Percentiles rank a stretch among this genome's conserved stretches.
phyloP scores from a whole-genome alignment of 169 alveolate genomes.

The Perkinsus olseni region DNA sequence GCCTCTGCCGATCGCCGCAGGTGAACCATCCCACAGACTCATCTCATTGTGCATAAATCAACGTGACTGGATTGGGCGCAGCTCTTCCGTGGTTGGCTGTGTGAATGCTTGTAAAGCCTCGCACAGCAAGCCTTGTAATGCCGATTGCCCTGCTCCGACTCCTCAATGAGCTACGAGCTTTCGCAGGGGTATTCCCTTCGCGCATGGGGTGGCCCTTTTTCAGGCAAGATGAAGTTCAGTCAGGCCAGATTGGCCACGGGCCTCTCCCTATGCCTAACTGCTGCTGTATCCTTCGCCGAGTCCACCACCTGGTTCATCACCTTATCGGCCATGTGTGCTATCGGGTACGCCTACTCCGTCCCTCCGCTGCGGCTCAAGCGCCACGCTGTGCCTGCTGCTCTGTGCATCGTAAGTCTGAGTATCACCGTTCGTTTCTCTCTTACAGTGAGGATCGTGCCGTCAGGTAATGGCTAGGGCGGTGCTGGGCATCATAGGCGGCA shows the following conservation, averaged over 20 bases:
- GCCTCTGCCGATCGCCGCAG: not conserved
- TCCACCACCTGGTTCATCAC: not conserved
- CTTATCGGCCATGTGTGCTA: not conserved
- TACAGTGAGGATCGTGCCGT: not conserved
- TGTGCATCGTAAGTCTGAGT: not conserved
- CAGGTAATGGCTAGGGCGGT: not conserved
- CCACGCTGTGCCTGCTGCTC: not conserved
- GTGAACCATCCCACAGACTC: too few species aligned
- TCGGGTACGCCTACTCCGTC: not conserved
- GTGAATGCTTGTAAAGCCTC: too few species aligned
- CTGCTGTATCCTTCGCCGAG: not conserved
- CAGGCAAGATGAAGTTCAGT: not conserved
- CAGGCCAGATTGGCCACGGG: not conserved
- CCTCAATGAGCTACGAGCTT: too few species aligned
- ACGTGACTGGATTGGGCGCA: too few species aligned
- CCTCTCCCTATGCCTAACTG: not conserved
- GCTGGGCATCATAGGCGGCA: not conserved
- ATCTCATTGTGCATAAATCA: too few species aligned
- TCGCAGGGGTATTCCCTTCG: too few species aligned
- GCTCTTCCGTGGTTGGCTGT: too few species aligned
- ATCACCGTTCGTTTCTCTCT: not conserved
- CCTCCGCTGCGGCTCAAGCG: not conserved
- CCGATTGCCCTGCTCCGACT: too few species aligned
- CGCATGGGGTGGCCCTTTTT: too few species aligned
- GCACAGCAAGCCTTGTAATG: too few species aligned